Evolutionary conservation across 352 stramenopile species (phyloP).

Genomic region (Phytophthora podocarpi): DNA sequence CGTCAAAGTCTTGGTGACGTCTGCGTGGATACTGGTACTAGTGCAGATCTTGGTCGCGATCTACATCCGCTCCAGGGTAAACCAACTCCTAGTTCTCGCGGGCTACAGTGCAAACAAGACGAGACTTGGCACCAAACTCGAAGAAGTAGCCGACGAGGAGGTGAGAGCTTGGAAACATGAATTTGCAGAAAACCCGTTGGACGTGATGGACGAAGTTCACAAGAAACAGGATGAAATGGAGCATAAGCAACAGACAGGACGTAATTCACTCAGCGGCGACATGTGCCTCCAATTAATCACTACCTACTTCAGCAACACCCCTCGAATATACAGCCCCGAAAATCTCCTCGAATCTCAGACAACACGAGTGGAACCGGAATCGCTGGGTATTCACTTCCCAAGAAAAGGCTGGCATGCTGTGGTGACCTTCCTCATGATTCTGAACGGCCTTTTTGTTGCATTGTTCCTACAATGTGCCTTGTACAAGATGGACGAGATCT

Average conservation of each 20-base stretch:
- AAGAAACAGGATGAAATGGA: no score
- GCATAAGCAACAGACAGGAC: no score
- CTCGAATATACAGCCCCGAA: no score
- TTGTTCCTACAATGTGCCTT: slow-evolving; percentile 62
- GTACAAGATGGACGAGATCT: slow-evolving; percentile 43
- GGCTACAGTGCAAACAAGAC: slow-evolving; percentile 32
- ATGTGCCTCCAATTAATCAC: no score
- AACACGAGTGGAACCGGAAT: not conserved
- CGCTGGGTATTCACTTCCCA: slow-evolving; percentile 42
- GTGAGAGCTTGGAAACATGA: slow-evolving; percentile 12
- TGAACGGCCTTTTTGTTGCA: slow-evolving; percentile 67
- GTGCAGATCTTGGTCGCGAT: slow-evolving; percentile 37
- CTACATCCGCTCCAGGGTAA: slow-evolving; percentile 42
- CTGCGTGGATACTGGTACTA: slow-evolving; percentile 31
- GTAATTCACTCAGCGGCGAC: no score
- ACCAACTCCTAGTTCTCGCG: slow-evolving; percentile 33
- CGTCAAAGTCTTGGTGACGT: slow-evolving; percentile 34
- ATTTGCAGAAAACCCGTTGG: slow-evolving; percentile 10
- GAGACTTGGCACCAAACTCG: no score
- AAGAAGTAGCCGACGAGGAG: slow-evolving; percentile 22
- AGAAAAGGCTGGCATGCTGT: slow-evolving; percentile 58
- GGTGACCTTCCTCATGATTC: slow-evolving; percentile 53
- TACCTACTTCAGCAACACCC: no score
- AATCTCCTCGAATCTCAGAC: no score
- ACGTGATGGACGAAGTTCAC: no score